Percentiles rank a stretch among this genome's conserved stretches.
These are phyloP conservation scores for Skeletonema menzelii DNA, from an alignment of 108 stramenopile species.

Conservation along the genomic window DNA sequence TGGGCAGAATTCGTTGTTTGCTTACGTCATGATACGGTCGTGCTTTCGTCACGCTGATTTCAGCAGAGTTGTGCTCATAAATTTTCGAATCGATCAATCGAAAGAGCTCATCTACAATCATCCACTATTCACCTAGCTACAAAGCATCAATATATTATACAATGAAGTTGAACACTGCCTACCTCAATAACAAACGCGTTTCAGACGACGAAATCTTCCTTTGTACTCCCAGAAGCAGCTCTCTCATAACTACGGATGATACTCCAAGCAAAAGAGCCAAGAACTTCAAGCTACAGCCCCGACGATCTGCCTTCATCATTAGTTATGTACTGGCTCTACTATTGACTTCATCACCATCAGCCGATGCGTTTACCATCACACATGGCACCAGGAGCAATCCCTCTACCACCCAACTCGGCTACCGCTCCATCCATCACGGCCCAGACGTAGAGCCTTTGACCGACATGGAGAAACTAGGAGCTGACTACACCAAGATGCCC, in stretches of 20 bases:
- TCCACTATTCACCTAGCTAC: neutral
- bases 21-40: too few relatives aligned
- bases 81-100: neutral
- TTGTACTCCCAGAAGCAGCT: neutral
- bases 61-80: neutral
- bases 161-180: neutral
- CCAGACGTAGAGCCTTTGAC: slow-evolving; percentile 24
- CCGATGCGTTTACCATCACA: neutral
- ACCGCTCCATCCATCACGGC: slow-evolving; percentile 19
- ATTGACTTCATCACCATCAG: neutral
- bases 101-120: neutral
- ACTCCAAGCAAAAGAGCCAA: neutral
- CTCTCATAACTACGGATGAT: neutral
- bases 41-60: neutral
- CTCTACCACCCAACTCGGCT: slow-evolving; percentile 5
- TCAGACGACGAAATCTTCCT: neutral
- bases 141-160: neutral
- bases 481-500: slow-evolving; percentile 54
- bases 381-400: neutral
- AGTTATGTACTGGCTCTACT: neutral
- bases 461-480: slow-evolving; percentile 18
- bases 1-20: too few relatives aligned
- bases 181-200: neutral
- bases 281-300: neutral
- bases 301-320: neutral